phyloP scores from a whole-genome alignment of 1,139 yeast species.

The Scheffersomyces quercinus region DNA sequence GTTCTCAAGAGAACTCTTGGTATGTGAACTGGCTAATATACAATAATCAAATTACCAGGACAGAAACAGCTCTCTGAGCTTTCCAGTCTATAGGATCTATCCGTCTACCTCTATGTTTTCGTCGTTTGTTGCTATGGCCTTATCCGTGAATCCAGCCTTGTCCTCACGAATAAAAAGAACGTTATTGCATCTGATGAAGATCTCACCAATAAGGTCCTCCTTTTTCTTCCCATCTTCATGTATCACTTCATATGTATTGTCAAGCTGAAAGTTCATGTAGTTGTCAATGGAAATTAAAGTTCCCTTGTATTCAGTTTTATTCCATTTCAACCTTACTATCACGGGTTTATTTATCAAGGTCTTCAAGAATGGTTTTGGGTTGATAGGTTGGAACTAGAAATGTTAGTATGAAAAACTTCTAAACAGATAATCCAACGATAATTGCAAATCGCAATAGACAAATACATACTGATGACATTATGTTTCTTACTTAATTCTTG shows the following conservation, averaged over 20 bases:
- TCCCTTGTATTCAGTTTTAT: constrained; percentile 87
- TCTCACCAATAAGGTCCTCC: constrained; percentile 72
- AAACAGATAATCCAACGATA: no score
- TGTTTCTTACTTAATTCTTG: no score
- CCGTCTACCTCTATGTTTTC: no score
- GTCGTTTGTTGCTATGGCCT: no score
- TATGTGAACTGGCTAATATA: no score
- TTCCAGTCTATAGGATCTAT: no score
- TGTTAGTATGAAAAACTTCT: constrained; percentile 6
- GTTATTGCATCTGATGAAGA: constrained; percentile 83
- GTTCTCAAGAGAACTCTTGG: no score
- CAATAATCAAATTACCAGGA: no score
- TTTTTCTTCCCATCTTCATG: constrained; percentile 35
- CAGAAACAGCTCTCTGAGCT: no score
- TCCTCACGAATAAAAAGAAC: constrained; percentile 64
- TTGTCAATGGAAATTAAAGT: constrained; percentile 80
- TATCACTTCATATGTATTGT: constrained; percentile 64
- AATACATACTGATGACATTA: constrained; percentile 4
- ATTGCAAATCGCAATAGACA: no score
- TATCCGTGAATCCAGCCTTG: constrained; percentile 11
- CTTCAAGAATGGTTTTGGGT: constrained; percentile 89
- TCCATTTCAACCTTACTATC: constrained; percentile 90
- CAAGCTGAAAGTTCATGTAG: constrained; percentile 86
- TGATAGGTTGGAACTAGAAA: constrained; percentile 65
- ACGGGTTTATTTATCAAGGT: constrained; percentile 70